These are phyloP conservation scores for Wilcoxina mikolae DNA, from an alignment of 495 filamentous ascomycete species.

Conservation along the genomic window DNA sequence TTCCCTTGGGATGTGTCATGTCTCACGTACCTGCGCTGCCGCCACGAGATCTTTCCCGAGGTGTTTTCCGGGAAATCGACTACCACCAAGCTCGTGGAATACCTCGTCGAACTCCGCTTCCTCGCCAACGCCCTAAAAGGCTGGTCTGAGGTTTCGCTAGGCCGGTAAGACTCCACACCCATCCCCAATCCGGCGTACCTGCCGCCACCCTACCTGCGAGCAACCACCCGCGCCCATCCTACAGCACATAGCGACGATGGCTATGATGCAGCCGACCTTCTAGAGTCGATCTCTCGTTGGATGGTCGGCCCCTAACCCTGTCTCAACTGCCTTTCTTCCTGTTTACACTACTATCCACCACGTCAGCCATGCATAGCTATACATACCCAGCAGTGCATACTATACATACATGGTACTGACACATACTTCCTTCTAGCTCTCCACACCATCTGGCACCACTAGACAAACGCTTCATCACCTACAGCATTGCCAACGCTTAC, in stretches of 20 bases:
- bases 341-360: background rate
- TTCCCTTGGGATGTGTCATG: constrained; percentile 6
- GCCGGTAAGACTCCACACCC: background rate
- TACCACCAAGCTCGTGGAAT: constrained; percentile 5
- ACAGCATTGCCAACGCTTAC: constrained; percentile 6
- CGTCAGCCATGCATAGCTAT: background rate
- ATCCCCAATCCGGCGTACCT: background rate
- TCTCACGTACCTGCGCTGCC: background rate
- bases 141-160: constrained; percentile 1
- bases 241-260: no score
- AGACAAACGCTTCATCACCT: constrained; percentile 2
- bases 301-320: constrained; percentile 2
- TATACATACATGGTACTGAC: background rate
- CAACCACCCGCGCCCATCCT: background rate
- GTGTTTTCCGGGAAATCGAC: constrained; percentile 3
- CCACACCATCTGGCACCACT: constrained; percentile 5
- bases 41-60: constrained; percentile 5
- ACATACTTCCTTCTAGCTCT: background rate
- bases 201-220: background rate
- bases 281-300: background rate
- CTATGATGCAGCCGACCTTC: background rate
- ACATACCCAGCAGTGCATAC: background rate
- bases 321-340: background rate
- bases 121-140: background rate
- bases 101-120: constrained; percentile 8